Evolutionary conservation across 495 filamentous ascomycete genomes (phyloP).

Genomic region (Tetracladium marchalianum): DNA sequence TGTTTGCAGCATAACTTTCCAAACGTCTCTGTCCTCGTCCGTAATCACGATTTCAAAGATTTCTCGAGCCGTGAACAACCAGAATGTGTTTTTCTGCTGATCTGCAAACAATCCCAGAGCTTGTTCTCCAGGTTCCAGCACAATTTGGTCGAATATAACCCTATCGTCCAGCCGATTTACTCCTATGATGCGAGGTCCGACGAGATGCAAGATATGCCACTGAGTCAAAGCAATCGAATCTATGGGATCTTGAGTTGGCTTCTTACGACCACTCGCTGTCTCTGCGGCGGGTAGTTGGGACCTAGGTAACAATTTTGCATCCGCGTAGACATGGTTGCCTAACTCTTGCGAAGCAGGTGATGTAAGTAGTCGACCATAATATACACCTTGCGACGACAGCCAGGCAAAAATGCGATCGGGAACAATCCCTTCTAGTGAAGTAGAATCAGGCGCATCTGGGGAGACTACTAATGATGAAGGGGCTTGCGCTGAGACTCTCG

Average conservation of each 20-base stretch:
- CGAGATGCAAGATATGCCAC: conserved; percentile 82
- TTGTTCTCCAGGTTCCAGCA: conserved; percentile 71
- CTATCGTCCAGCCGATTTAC: conserved; percentile 78
- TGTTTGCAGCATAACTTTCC: conserved; percentile 78
- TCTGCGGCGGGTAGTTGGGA: conserved; percentile 59
- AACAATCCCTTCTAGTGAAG: conserved; percentile 24
- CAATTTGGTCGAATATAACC: conserved; percentile 73
- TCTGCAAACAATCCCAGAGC: conserved; percentile 77
- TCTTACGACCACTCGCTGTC: conserved; percentile 50
- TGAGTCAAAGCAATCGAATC: conserved; percentile 78
- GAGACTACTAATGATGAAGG: conserved; percentile 62
- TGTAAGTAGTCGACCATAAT: conserved; percentile 64
- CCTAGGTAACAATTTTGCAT: conserved; percentile 65
- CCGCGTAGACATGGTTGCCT: conserved; percentile 54
- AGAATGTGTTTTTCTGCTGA: conserved; percentile 87
- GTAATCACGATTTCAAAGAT: conserved; percentile 88
- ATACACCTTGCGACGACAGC: conserved; percentile 81
- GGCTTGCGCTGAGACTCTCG: conserved; percentile 39
- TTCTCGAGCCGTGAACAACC: conserved; percentile 82
- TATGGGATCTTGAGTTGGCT: conserved; percentile 57
- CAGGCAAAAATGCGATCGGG: conserved; percentile 77
- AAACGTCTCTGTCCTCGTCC: conserved; percentile 87
- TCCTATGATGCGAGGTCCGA: conserved; percentile 71
- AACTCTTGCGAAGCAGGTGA: conserved; percentile 41
- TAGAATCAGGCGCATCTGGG: conserved; percentile 51